Conservation (phyloP, 1,139 yeast species). For the Yamadazyma conglobata region DNA sequence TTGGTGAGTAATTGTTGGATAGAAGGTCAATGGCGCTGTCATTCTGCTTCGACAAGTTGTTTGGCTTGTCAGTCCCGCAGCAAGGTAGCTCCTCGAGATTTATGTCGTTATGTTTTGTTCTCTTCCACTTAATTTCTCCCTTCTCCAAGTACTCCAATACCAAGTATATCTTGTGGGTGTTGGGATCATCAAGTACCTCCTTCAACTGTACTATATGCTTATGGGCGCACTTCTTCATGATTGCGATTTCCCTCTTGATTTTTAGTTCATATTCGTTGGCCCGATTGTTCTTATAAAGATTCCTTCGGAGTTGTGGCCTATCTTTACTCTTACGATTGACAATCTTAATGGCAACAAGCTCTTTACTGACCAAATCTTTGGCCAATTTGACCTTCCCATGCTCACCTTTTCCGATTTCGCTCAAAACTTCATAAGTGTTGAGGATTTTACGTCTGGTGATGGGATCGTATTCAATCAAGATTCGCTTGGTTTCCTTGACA, state of each 20-base stretch:
- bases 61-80: slow-evolving; percentile 21
- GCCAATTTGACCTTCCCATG: slow-evolving; percentile 97
- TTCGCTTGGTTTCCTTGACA: slow-evolving; percentile 83
- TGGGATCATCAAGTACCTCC: slow-evolving; percentile 87
- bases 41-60: slow-evolving; percentile 10
- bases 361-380: slow-evolving; percentile 62
- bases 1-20: slow-evolving; percentile 49
- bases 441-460: slow-evolving; percentile 76
- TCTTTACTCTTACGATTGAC: slow-evolving; percentile 71
- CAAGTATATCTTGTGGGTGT: slow-evolving; percentile 80
- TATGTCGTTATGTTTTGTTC: slow-evolving; percentile 10
- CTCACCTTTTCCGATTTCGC: slow-evolving; percentile 91
- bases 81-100: slow-evolving; percentile 33
- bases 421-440: slow-evolving; percentile 85
- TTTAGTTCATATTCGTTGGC: slow-evolving; percentile 54
- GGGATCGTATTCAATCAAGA: slow-evolving; percentile 86
- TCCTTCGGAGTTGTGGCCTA: slow-evolving; percentile 52
- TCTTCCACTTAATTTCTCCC: slow-evolving; percentile 91
- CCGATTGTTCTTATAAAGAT: slow-evolving; percentile 16
- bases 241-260: slow-evolving; percentile 87
- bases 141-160: slow-evolving; percentile 88
- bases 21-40: slow-evolving; percentile 37
- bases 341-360: slow-evolving; percentile 87
- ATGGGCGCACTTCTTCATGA: slow-evolving; percentile 90
- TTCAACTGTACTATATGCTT: slow-evolving; percentile 82